phyloP scores from a whole-genome alignment of 129 eudicot species.

The Helianthus annuus region DNA sequence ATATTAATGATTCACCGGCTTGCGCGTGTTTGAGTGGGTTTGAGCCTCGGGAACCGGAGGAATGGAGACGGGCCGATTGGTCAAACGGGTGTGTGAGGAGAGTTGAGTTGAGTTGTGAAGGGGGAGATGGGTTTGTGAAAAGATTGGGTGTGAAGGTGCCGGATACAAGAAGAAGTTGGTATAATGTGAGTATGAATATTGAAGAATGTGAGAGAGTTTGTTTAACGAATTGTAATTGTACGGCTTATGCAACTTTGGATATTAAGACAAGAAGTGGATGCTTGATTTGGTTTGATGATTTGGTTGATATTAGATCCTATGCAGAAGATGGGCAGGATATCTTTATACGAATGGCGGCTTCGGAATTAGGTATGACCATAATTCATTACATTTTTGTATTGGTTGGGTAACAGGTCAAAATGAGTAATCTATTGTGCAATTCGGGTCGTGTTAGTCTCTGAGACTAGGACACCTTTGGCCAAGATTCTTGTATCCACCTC shows the following conservation, averaged over 20 bases:
- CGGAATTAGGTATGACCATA: slow-evolving; percentile 40
- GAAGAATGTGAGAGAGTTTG: slow-evolving; percentile 44
- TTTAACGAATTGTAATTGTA: slow-evolving; percentile 44
- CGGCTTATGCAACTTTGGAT: slow-evolving; percentile 45
- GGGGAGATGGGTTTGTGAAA: slow-evolving; percentile 42
- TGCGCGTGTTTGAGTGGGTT: slow-evolving; percentile 49
- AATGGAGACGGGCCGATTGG: slow-evolving; percentile 46
- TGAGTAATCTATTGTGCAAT: background rate
- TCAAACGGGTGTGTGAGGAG: slow-evolving; percentile 42
- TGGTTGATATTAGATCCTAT: slow-evolving; percentile 54
- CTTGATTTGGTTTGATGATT: slow-evolving; percentile 49
- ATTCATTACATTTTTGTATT: background rate
- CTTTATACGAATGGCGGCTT: slow-evolving; percentile 42
- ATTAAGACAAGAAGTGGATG: slow-evolving; percentile 44
- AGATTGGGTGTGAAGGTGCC: slow-evolving; percentile 36
- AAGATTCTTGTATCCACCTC: background rate
- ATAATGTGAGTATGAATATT: slow-evolving; percentile 39
- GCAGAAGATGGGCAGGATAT: slow-evolving; percentile 50
- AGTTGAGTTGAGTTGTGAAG: slow-evolving; percentile 31
- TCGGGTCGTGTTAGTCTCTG: background rate
- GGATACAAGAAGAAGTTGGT: slow-evolving; percentile 31
- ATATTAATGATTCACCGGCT: slow-evolving; percentile 15
- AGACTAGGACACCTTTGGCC: background rate
- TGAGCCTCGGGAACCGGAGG: slow-evolving; percentile 25
- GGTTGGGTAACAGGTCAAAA: background rate